Evolutionary conservation across 495 filamentous ascomycete species (phyloP).

Genomic region (Talaromyces stipitatus): DNA sequence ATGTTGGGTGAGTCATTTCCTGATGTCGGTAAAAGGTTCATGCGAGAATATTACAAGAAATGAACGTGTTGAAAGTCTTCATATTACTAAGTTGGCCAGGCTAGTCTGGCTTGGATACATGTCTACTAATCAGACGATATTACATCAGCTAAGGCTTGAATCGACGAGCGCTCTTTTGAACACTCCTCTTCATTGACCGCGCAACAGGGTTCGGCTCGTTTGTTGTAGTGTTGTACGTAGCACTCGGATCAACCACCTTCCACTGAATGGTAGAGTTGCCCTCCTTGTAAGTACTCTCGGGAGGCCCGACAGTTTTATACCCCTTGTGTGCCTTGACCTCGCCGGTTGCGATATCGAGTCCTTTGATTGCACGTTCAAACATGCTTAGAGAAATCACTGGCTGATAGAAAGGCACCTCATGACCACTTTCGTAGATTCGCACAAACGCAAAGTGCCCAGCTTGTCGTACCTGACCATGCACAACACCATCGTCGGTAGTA

Average conservation of each 20-base stretch:
- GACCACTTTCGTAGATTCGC: slow-evolving; percentile 62
- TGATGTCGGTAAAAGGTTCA: background rate
- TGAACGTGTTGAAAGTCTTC: background rate
- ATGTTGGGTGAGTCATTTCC: background rate
- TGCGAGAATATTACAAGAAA: background rate
- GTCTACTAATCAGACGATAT: background rate
- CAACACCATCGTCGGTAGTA: slow-evolving; percentile 44
- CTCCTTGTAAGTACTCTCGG: slow-evolving; percentile 46
- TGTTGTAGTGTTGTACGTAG: slow-evolving; percentile 48
- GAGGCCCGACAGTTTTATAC: slow-evolving; percentile 43
- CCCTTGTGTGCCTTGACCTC: slow-evolving; percentile 16
- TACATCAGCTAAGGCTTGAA: background rate
- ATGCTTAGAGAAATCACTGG: slow-evolving; percentile 52
- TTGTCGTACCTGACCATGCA: slow-evolving; percentile 60
- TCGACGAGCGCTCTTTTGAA: background rate
- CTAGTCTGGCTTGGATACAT: background rate
- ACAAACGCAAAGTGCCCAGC: slow-evolving; percentile 62
- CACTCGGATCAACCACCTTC: slow-evolving; percentile 35
- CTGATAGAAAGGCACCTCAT: slow-evolving; percentile 65
- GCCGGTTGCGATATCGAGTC: slow-evolving; percentile 56
- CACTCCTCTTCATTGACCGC: background rate
- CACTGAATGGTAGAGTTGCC: slow-evolving; percentile 50
- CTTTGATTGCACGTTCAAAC: slow-evolving; percentile 50
- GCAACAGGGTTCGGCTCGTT: slow-evolving; percentile 32
- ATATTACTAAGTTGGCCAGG: background rate